phyloP scores from a whole-genome alignment of 2,329 filamentous ascomycete genomes.

The Diaporthe batatas region DNA sequence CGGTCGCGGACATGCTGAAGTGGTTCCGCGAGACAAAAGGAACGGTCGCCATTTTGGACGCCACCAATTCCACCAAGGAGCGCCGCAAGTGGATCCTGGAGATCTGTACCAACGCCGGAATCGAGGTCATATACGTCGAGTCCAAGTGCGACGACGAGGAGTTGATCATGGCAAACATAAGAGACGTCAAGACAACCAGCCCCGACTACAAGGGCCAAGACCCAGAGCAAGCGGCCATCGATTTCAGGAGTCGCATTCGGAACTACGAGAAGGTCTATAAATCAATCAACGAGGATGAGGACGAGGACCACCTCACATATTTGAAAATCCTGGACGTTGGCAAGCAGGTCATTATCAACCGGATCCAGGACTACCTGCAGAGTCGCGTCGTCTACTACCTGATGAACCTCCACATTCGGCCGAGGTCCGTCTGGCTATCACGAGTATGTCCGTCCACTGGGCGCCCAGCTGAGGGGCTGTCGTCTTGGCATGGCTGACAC shows the following conservation, averaged over 20 bases:
- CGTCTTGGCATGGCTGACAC: constrained; percentile 42
- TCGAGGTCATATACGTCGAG: constrained; percentile 96
- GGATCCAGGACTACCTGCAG: constrained; percentile 96
- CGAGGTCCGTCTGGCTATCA: constrained; percentile 95
- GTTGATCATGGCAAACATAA: constrained; percentile 97
- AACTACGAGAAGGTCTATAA: constrained; percentile 99
- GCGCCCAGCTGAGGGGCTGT: constrained; percentile 11
- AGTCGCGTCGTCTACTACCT: constrained; percentile 97
- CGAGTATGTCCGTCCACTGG: constrained; percentile 73
- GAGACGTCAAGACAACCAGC: constrained; percentile 96
- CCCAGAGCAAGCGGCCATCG: constrained; percentile 88
- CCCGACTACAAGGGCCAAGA: constrained; percentile 96
- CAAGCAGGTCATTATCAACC: constrained; percentile 97
- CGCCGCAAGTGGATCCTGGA: constrained; percentile 93
- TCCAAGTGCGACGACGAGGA: constrained; percentile 97
- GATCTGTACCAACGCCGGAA: constrained; percentile 77
- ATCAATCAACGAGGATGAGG: constrained; percentile 83
- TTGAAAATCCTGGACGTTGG: constrained; percentile 98
- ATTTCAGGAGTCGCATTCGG: constrained; percentile 93
- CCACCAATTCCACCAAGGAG: constrained; percentile 94
- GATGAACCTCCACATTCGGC: constrained; percentile 98
- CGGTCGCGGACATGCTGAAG: constrained; percentile 90
- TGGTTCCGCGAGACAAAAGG: constrained; percentile 86
- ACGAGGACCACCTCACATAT: constrained; percentile 90
- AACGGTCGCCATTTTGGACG: constrained; percentile 93